A percentile compares a stretch with the other conserved stretches of the same genome.
These are phyloP conservation scores for Cordia subcordata DNA, from an alignment of 257 asterid species.

Conservation along the genomic window DNA sequence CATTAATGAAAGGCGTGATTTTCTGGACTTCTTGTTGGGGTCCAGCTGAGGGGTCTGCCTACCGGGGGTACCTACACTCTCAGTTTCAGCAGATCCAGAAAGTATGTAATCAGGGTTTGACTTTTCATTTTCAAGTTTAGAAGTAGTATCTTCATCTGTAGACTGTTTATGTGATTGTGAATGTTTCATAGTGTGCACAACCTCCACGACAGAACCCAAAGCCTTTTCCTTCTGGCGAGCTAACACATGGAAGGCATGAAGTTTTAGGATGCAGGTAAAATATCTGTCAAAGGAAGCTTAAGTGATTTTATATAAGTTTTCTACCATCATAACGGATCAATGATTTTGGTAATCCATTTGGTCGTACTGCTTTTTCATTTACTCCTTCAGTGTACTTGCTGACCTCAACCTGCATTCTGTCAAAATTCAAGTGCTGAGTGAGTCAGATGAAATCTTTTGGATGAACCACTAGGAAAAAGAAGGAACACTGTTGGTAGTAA, in stretches of 20 bases:
- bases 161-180: slow-evolving; percentile 56
- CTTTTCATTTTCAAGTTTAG: slow-evolving; percentile 32
- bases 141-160: slow-evolving; percentile 37
- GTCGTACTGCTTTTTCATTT: slow-evolving; percentile 69
- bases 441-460: background rate
- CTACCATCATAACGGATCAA: slow-evolving; percentile 92
- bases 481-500: too few relatives aligned
- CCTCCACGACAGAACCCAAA: slow-evolving; percentile 75
- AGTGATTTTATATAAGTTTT: slow-evolving; percentile 1
- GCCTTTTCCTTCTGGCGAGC: slow-evolving; percentile 98
- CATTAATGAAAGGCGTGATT: slow-evolving; percentile 60
- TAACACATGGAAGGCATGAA: slow-evolving; percentile 28
- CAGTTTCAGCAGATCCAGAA: slow-evolving; percentile 56
- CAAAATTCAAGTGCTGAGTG: slow-evolving; percentile 4
- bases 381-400: slow-evolving; percentile 97
- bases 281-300: background rate
- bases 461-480: too few relatives aligned
- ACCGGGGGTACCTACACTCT: slow-evolving; percentile 39
- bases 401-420: slow-evolving; percentile 99
- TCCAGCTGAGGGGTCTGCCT: slow-evolving; percentile 41
- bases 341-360: slow-evolving; percentile 92
- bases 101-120: slow-evolving; percentile 12
- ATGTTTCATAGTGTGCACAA: slow-evolving; percentile 77
- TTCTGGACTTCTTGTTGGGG: slow-evolving; percentile 38
- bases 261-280: slow-evolving; percentile 14